A percentile compares a stretch with the other conserved stretches of the same genome.
Evolutionary conservation across 2,329 filamentous ascomycete species (phyloP).

Genomic region (Thelonectria blattea): DNA sequence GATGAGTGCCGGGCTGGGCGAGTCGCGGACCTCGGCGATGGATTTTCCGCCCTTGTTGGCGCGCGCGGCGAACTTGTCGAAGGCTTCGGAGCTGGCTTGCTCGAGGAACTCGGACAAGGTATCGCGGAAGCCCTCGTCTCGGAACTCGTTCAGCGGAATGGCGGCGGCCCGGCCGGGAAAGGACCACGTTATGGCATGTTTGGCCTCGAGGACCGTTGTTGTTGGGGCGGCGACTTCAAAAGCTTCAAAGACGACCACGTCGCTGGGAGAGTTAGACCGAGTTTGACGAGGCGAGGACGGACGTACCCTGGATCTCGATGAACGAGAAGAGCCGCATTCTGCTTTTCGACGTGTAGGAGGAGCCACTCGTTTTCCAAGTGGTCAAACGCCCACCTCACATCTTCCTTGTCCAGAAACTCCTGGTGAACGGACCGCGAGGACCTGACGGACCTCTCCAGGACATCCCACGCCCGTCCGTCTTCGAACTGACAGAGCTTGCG

Average conservation of each 20-base stretch:
- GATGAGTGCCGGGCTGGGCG: conserved; percentile 61
- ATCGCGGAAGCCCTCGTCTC: conserved; percentile 49
- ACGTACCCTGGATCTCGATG: neutral
- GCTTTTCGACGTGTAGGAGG: conserved; percentile 29
- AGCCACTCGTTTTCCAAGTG: conserved; percentile 17
- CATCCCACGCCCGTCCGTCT: neutral
- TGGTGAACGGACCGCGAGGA: conserved; percentile 8
- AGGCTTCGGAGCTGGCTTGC: conserved; percentile 58
- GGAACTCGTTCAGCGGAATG: conserved; percentile 46
- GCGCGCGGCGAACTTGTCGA: conserved; percentile 59
- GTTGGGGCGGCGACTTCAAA: conserved; percentile 65
- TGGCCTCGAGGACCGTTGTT: conserved; percentile 56
- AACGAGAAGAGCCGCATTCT: conserved; percentile 38
- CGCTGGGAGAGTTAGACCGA: conserved; percentile 5
- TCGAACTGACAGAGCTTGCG: neutral
- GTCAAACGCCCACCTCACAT: conserved; percentile 2
- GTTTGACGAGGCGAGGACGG: neutral
- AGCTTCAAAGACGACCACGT: conserved; percentile 53
- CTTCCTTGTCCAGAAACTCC: neutral
- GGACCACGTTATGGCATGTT: conserved; percentile 60
- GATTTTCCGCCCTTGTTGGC: conserved; percentile 57
- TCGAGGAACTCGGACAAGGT: conserved; percentile 60
- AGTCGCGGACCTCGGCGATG: conserved; percentile 63
- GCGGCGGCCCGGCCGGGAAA: conserved; percentile 63
- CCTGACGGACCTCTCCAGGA: conserved; percentile 13